Evolutionary conservation across 345 rosid genomes (phyloP), one percentile per base, ranked within the genome.

Genomic region (Sonneratia caseolaris): DNA sequence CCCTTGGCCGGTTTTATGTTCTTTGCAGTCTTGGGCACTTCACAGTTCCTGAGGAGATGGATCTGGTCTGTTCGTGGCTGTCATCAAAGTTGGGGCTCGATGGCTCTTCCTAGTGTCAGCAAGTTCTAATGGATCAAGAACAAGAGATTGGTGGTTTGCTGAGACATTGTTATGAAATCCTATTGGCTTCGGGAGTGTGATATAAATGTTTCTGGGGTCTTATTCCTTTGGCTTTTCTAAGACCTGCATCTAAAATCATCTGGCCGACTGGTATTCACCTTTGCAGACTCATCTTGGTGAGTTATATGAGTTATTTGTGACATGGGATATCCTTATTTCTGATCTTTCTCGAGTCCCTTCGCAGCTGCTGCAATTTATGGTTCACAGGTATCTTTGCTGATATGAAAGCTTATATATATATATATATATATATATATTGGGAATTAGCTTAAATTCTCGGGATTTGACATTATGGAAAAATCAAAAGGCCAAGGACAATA

Each of bases 21-120:
- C 49, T 38, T 22, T 73, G 71, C 82, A 90, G 89, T 81, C 96
- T 94, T 47, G 99, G 99, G 40, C 99, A 94, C 83, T 80, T 86
- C 83, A 94, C 96, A 9, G 84, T 86, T 75, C 97, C 97, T 18
- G 85, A 90, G 76, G 99, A 94, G 88, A 86, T 88, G 96, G 87
- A 91, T 19, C 87, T 85, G 76, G 86, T 91, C 56, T 90, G 93
- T 67, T 74, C 85, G 19, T 94, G 97, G 97, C 81, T 94, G 37
- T 80, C 82, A 37, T 83, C 95, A 24, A 90, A 84, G 43, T 73
- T 94, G 73, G 86, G 84, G 10, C 93, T 94, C 21, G 89, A 86
- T 6, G 88, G 68, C 67, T 78, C 86, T 42, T 71, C 82, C 16
- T 78, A 74, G 73, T n/a, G 64, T 22, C 64, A 5, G 2, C 12